Conservation (phyloP, 2,329 filamentous ascomycete species). For the Penicillium sp. region DNA sequence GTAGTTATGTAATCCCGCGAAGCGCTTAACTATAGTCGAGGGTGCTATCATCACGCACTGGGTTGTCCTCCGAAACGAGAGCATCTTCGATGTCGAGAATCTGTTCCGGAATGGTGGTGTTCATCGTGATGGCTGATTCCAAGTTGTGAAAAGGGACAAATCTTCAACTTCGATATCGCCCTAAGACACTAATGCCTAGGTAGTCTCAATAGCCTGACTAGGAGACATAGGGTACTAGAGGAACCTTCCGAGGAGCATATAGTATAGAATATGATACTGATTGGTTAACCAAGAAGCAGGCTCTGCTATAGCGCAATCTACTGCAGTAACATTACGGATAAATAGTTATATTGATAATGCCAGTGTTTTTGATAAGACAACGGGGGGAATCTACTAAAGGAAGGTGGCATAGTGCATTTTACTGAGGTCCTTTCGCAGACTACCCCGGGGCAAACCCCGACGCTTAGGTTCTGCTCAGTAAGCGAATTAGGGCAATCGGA, state of each 20-base stretch:
- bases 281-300: background rate
- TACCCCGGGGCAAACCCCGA: no score
- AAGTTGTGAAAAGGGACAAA: no score
- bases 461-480: no score
- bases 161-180: no score
- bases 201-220: background rate
- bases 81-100: no score
- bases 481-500: no score
- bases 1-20: constrained; percentile 22
- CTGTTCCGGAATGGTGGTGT: no score
- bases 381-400: background rate
- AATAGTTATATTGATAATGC: background rate
- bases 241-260: background rate
- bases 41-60: constrained; percentile 4
- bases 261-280: background rate
- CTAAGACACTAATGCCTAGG: no score
- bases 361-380: background rate
- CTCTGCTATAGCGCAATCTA: background rate
- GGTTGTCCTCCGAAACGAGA: constrained; percentile 9
- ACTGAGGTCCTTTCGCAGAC: background rate
- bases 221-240: background rate
- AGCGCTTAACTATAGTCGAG: constrained; percentile 18
- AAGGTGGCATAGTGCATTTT: background rate
- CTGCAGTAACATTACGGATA: background rate
- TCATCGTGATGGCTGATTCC: no score